Conservation (phyloP, 345 rosid species). For the Heritiera fomes region DNA sequence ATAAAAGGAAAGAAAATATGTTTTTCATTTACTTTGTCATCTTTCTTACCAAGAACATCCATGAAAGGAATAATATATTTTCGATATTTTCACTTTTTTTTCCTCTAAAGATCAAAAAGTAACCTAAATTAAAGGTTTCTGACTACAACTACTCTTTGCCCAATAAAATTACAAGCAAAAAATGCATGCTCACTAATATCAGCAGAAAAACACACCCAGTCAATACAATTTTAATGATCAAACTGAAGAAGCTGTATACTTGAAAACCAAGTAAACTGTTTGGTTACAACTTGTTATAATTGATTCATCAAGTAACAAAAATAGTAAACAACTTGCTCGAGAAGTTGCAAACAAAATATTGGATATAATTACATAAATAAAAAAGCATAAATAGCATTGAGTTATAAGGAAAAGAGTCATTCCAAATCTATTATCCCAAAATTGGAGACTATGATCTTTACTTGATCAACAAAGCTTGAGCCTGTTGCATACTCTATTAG, state of each 20-base stretch:
- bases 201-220: neutral
- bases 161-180: neutral
- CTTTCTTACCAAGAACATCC: too few species aligned
- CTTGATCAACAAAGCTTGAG: slow-evolving; percentile 67
- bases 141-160: too few species aligned
- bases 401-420: slow-evolving; percentile 32
- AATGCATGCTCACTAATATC: neutral
- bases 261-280: neutral
- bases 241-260: slow-evolving; percentile 10
- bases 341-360: slow-evolving; percentile 27
- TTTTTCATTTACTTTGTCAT: too few species aligned
- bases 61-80: too few species aligned
- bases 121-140: too few species aligned
- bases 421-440: slow-evolving; percentile 66
- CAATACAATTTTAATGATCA: neutral
- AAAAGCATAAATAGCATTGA: slow-evolving; percentile 22
- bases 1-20: too few species aligned
- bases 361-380: slow-evolving; percentile 26
- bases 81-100: too few species aligned
- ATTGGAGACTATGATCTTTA: slow-evolving; percentile 70
- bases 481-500: slow-evolving; percentile 71
- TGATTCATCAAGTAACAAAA: slow-evolving; percentile 10
- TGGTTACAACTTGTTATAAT: slow-evolving; percentile 3
- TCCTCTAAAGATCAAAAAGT: too few species aligned
- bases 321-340: neutral